A percentile compares a stretch with the other conserved stretches of the same genome.
Evolutionary conservation across 2,329 filamentous ascomycete genomes (phyloP).

Genomic region (Epichloe hybrida): DNA sequence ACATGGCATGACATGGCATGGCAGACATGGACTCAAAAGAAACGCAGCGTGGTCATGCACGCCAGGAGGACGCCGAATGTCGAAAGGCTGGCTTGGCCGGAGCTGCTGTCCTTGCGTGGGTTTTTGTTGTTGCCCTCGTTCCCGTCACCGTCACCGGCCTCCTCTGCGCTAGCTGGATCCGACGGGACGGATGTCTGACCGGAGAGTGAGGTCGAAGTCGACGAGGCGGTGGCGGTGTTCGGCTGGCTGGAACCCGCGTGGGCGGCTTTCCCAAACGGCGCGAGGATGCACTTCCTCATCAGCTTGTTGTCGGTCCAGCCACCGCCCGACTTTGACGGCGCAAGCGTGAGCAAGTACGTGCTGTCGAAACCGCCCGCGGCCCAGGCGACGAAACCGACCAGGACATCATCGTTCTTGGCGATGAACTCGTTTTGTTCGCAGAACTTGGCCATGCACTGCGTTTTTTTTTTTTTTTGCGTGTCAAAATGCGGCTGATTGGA

Average conservation of each 20-base stretch:
- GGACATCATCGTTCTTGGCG: conserved; percentile 32
- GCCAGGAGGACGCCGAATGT: background rate
- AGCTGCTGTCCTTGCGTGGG: background rate
- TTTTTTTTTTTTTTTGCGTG: no score
- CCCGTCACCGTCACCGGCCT: background rate
- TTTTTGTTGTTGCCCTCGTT: background rate
- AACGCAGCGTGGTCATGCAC: background rate
- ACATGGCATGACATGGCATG: no score
- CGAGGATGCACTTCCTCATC: conserved; percentile 29
- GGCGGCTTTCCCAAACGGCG: conserved; percentile 14
- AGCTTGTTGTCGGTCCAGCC: conserved; percentile 25
- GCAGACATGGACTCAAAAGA: background rate
- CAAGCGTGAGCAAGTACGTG: conserved; percentile 29
- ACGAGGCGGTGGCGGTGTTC: background rate
- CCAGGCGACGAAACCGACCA: conserved; percentile 33
- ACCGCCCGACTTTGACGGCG: conserved; percentile 17
- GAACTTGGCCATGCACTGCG: conserved; percentile 28
- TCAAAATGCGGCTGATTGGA: background rate
- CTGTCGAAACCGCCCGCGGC: conserved; percentile 30
- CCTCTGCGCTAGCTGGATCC: background rate
- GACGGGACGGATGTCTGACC: background rate
- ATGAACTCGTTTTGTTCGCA: conserved; percentile 34
- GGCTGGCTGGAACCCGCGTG: background rate
- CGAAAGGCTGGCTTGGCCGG: background rate
- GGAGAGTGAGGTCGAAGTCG: background rate